Conservation (phyloP, 2,329 filamentous ascomycete species). For the Cyanodermella asteris region DNA sequence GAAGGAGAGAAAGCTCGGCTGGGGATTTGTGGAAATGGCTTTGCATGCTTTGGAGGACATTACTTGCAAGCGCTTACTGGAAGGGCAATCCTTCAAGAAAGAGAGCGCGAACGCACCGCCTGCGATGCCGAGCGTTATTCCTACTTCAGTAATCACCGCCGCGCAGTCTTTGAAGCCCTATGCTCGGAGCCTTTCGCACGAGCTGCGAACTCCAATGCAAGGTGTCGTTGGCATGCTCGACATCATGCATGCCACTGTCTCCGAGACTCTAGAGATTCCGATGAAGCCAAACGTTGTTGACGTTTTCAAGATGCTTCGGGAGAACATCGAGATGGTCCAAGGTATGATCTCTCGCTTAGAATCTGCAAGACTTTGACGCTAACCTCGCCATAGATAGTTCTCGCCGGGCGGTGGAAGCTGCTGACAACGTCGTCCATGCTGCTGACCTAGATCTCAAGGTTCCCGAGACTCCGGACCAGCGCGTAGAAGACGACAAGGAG, state of each 20-base stretch:
- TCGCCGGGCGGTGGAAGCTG: constrained; percentile 47
- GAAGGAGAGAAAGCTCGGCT: constrained; percentile 31
- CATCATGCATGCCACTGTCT: constrained; percentile 51
- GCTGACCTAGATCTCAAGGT: constrained; percentile 57
- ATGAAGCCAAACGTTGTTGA: constrained; percentile 26
- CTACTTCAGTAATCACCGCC: constrained; percentile 32
- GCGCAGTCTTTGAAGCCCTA: constrained; percentile 48
- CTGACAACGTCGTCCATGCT: constrained; percentile 54
- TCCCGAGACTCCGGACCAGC: constrained; percentile 36
- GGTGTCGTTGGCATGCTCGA: constrained; percentile 56
- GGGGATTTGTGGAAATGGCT: constrained; percentile 46
- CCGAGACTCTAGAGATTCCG: constrained; percentile 38
- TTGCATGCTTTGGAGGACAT: constrained; percentile 47
- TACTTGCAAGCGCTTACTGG: constrained; percentile 34
- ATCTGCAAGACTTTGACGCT: constrained; percentile 2
- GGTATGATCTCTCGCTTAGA: constrained; percentile 16
- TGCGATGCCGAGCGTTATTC: constrained; percentile 24
- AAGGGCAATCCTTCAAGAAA: constrained; percentile 27
- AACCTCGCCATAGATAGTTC: constrained; percentile 34
- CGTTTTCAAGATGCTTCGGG: constrained; percentile 40
- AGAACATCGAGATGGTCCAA: constrained; percentile 51
- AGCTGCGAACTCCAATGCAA: constrained; percentile 53
- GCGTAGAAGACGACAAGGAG: constrained; percentile 15
- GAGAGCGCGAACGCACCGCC: constrained; percentile 13
- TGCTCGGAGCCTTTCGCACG: constrained; percentile 50